These are phyloP conservation scores for Furcasterigmium sp. DNA, from an alignment of 2,329 filamentous ascomycete species.

Conservation along the genomic window DNA sequence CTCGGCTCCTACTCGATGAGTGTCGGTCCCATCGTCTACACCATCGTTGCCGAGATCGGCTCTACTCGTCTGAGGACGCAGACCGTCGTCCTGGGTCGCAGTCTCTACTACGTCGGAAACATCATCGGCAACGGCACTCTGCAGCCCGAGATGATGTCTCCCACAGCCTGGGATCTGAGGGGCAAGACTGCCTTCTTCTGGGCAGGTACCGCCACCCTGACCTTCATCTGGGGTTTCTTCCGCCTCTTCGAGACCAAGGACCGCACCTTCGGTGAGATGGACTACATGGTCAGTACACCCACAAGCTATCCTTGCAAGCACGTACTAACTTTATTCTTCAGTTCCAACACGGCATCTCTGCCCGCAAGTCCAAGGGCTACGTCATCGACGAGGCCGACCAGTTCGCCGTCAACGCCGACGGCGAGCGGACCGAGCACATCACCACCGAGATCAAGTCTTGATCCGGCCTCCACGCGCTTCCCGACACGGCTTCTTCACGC, in stretches of 20 bases:
- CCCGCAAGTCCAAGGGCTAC: constrained; percentile 31
- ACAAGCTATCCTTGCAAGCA: neutral
- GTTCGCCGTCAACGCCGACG: neutral
- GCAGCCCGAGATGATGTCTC: constrained; percentile 30
- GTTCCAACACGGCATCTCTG: constrained; percentile 30
- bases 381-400: constrained; percentile 11
- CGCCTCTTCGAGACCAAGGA: constrained; percentile 39
- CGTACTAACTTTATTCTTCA: neutral
- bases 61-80: constrained; percentile 41
- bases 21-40: constrained; percentile 39
- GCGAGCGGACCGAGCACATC: neutral
- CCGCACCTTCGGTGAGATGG: constrained; percentile 39
- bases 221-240: constrained; percentile 35
- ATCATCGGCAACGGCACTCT: constrained; percentile 32
- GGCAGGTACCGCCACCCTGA: constrained; percentile 28
- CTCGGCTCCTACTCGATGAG: constrained; percentile 35
- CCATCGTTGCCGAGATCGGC: constrained; percentile 36
- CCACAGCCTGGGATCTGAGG: constrained; percentile 32
- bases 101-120: constrained; percentile 33
- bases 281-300: constrained; percentile 28
- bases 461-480: neutral
- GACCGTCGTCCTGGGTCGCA: constrained; percentile 38
- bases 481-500: no score
- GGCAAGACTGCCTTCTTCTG: constrained; percentile 41
- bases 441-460: neutral